Percentiles rank a stretch among this genome's conserved stretches.
phyloP scores from a whole-genome alignment of 2,329 filamentous ascomycete species.

The Stenocarpella maydis region DNA sequence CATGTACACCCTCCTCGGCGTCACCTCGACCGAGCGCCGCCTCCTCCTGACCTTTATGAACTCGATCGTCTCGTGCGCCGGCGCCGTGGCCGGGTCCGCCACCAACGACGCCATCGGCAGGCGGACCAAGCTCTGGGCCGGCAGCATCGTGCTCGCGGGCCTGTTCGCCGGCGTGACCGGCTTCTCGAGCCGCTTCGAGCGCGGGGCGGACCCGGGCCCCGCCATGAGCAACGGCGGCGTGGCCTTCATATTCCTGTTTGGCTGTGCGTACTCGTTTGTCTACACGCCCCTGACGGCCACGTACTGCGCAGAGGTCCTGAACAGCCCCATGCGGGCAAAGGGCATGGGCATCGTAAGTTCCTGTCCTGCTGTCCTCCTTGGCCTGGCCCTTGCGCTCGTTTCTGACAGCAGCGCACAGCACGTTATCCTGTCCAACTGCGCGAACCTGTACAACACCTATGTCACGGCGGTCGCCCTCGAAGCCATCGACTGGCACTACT shows the following conservation, averaged over 20 bases:
- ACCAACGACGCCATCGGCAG: conserved; percentile 44
- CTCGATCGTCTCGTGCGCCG: conserved; percentile 34
- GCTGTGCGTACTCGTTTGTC: conserved; percentile 34
- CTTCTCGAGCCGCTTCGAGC: conserved; percentile 39
- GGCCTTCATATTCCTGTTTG: conserved; percentile 36
- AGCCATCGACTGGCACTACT: conserved; percentile 44
- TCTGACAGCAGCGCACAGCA: conserved; percentile 27
- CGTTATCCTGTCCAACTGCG: conserved; percentile 43
- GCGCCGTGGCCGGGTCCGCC: conserved; percentile 42
- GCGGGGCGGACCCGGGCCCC: conserved; percentile 7
- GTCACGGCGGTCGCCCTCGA: conserved; percentile 45
- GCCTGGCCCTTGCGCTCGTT: neutral
- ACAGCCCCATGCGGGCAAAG: conserved; percentile 32
- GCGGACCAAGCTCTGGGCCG: conserved; percentile 36
- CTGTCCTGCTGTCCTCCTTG: too few relatives aligned
- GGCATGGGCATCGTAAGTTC: conserved; percentile 45
- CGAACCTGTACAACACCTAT: conserved; percentile 45
- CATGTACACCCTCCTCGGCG: conserved; percentile 35
- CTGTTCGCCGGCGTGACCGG: conserved; percentile 35
- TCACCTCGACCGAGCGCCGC: conserved; percentile 35
- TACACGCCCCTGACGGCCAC: conserved; percentile 37
- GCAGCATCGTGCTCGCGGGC: conserved; percentile 35
- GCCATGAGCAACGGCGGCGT: conserved; percentile 34
- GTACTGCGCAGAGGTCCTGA: conserved; percentile 36
- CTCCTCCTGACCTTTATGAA: conserved; percentile 31